These are phyloP conservation scores for Penicillium mononematosum DNA, from an alignment of 495 filamentous ascomycete genomes.

Conservation along the genomic window DNA sequence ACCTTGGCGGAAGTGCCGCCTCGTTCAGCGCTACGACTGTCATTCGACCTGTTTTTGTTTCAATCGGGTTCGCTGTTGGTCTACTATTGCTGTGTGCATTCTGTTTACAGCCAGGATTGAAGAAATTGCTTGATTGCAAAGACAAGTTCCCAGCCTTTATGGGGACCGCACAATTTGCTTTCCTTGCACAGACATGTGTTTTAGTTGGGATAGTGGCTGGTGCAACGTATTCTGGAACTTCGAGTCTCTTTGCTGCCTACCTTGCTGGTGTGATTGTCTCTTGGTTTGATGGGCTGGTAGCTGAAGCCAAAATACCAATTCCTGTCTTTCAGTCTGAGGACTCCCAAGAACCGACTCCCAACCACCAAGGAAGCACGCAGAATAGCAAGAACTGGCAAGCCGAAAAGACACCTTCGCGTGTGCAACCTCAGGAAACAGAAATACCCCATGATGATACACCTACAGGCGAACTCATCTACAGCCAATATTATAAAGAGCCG, in stretches of 20 bases:
- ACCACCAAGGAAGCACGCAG: not conserved
- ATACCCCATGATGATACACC: constrained; percentile 11
- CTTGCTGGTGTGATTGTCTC: constrained; percentile 60
- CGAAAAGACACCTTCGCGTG: not conserved
- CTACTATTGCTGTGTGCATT: constrained; percentile 48
- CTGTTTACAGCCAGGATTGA: constrained; percentile 40
- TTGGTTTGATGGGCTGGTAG: constrained; percentile 47
- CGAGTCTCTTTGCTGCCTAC: constrained; percentile 69
- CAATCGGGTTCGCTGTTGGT: constrained; percentile 53
- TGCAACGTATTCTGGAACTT: constrained; percentile 63
- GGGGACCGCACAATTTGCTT: constrained; percentile 28
- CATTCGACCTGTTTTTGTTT: constrained; percentile 59
- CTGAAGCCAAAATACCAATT: constrained; percentile 8
- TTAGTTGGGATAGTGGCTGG: constrained; percentile 56
- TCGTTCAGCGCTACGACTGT: constrained; percentile 46
- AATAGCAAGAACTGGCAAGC: not conserved
- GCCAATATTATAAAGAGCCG: constrained; percentile 52
- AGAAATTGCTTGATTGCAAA: constrained; percentile 5
- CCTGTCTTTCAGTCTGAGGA: not conserved
- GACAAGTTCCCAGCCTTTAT: constrained; percentile 17
- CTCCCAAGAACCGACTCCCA: not conserved
- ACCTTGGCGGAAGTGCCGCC: constrained; percentile 37
- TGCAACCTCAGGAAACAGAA: not conserved
- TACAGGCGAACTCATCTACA: constrained; percentile 48
- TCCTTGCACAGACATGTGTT: constrained; percentile 43